phyloP scores from a whole-genome alignment of 345 rosid genomes.

The Hibiscus mutabilis region DNA sequence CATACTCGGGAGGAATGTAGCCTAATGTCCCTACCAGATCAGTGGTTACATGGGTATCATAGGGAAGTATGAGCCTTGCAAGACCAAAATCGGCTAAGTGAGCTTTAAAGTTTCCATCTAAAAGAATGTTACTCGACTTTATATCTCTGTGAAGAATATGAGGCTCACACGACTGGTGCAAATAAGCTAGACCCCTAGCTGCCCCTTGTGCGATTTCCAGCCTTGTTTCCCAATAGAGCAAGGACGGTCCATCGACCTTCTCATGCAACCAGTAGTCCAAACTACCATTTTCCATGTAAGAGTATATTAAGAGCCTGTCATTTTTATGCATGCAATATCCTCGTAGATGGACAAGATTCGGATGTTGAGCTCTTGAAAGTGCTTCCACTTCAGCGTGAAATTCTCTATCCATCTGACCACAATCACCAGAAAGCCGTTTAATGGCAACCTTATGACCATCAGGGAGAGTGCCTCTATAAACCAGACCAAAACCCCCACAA shows the following conservation, averaged over 20 bases:
- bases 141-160: slow-evolving; percentile 81
- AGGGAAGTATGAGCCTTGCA: slow-evolving; percentile 64
- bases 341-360: slow-evolving; percentile 71
- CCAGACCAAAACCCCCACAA: slow-evolving; percentile 88
- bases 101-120: slow-evolving; percentile 63
- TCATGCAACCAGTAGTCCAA: slow-evolving; percentile 91
- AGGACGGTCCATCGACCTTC: slow-evolving; percentile 57
- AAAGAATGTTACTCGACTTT: slow-evolving; percentile 78
- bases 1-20: slow-evolving; percentile 84
- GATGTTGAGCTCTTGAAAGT: slow-evolving; percentile 82
- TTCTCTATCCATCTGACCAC: slow-evolving; percentile 82
- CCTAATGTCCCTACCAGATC: slow-evolving; percentile 89
- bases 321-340: slow-evolving; percentile 60
- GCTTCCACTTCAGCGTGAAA: slow-evolving; percentile 84
- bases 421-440: slow-evolving; percentile 77
- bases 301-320: slow-evolving; percentile 66
- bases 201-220: slow-evolving; percentile 69
- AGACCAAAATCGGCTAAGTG: slow-evolving; percentile 92
- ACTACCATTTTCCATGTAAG: slow-evolving; percentile 87
- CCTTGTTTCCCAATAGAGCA: slow-evolving; percentile 53
- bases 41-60: slow-evolving; percentile 75
- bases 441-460: slow-evolving; percentile 68
- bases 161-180: slow-evolving; percentile 79
- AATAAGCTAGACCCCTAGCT: slow-evolving; percentile 57
- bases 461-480: slow-evolving; percentile 63